These are phyloP conservation scores for Tirmania nivea DNA, from an alignment of 495 filamentous ascomycete species.

Conservation along the genomic window DNA sequence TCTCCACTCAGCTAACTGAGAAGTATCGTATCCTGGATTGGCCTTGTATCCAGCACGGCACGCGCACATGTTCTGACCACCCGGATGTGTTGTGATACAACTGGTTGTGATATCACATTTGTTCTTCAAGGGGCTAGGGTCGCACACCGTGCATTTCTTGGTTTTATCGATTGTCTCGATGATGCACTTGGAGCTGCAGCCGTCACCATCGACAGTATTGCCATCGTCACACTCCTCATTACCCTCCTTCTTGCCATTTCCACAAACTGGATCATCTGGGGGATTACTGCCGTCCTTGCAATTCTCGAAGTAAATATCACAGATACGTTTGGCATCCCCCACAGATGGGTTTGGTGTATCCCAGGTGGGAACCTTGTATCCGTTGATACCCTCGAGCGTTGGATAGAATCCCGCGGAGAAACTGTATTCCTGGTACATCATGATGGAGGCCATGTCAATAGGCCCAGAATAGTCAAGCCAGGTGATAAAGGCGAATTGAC, in stretches of 20 bases:
- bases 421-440: not conserved
- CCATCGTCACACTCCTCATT: conserved; percentile 1
- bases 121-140: not conserved
- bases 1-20: not conserved
- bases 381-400: not conserved
- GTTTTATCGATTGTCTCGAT: not conserved
- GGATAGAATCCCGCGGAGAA: not conserved
- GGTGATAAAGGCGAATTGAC: no score
- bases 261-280: not conserved
- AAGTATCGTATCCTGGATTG: not conserved
- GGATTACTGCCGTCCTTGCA: not conserved
- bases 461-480: no score
- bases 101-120: conserved; percentile 13
- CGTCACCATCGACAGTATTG: not conserved
- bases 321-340: not conserved
- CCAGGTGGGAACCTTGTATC: not conserved
- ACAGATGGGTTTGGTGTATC: not conserved
- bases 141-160: not conserved
- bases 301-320: not conserved
- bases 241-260: not conserved
- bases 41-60: conserved; percentile 9
- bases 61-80: conserved; percentile 8
- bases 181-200: not conserved
- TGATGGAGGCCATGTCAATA: not conserved
- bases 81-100: conserved; percentile 1